Evolutionary conservation across 1,284 basidiomycete species (phyloP), one percentile per base, ranked within the genome.

Genomic region (Ustilago tritici): DNA sequence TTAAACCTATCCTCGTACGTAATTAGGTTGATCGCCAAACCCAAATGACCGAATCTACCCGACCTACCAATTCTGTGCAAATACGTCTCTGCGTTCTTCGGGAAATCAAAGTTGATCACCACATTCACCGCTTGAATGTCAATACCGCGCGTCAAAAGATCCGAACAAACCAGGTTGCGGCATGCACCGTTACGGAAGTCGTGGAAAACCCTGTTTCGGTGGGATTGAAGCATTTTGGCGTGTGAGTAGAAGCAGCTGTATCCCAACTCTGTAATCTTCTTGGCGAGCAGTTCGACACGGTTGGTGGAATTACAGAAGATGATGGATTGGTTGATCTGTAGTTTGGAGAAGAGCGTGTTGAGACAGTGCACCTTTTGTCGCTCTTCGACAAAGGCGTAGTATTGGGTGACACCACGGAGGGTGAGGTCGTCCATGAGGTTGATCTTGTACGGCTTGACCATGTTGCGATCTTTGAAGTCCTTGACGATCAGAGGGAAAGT

Each of bases 181-280:
- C 95, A 98, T 64, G 95, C 94, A 77, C 96, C 96, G 85, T 95
- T 95, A 79, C 96, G 92, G 91, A 99, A 99, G 88, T 99, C 96
- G 89, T 99, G 97, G 90, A 99, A 99, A 80, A 99, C 97, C 85
- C 96, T 93, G 89, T 99, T 99, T 76, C 97, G 94, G 87, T 98
- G 95, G 40, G 93, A 92, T 88, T 99, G 97, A 17, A 98, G 92
- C 97, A 99, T 99, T 89, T 97, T 97, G 61, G 96, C 97, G 87
- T 99, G 96, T 64, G 96, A 98, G 90, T 98, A 99, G 91, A 99
- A 99, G 89, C 97, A 99, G 57, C 95, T 98, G 88, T 99, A 99
- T 81, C 97, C 97, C 61, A 98, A 92, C 85, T 99, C 96, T 19
- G 96, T 99, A 81, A 99, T 95, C 88, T 99, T 99, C 89, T 98